Conservation (phyloP, 176 grass and related monocot species). For the Bromus sterilis region DNA sequence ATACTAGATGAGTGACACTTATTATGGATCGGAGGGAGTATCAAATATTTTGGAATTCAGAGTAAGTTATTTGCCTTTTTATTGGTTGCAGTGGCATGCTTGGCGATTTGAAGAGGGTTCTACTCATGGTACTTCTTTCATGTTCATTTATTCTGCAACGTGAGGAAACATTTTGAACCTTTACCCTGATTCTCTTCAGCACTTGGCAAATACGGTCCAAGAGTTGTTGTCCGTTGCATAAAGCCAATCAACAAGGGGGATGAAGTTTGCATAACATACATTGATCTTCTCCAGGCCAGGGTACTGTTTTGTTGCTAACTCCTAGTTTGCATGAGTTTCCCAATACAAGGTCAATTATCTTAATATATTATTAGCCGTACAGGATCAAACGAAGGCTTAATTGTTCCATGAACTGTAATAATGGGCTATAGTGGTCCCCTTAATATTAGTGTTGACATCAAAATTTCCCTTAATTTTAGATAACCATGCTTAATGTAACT, state of each 20-base stretch:
- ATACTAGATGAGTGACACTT: no score
- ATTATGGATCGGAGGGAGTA: no score
- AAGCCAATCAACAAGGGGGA: conserved; percentile 66
- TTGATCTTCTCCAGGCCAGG: conserved; percentile 75
- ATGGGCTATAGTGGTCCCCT: neutral
- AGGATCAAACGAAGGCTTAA: neutral
- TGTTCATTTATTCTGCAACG: neutral
- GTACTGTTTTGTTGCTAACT: conserved; percentile 30
- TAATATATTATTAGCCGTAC: neutral
- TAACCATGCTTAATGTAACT: neutral
- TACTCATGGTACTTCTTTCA: conserved; percentile 42
- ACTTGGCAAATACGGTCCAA: conserved; percentile 50
- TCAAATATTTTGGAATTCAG: neutral
- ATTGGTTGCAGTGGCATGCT: conserved; percentile 50
- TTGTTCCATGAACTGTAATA: conserved; percentile 1
- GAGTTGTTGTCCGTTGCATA: conserved; percentile 60
- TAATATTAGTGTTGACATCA: neutral
- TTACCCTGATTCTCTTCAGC: conserved; percentile 21
- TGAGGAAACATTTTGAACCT: neutral
- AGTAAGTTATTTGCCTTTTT: neutral
- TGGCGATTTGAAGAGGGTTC: conserved; percentile 18
- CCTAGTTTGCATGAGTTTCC: neutral
- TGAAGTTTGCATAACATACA: conserved; percentile 82
- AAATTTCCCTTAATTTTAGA: neutral
- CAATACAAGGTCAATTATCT: neutral